Evolutionary conservation across 768 basidiomycete species (phyloP), one percentile per base, ranked within the genome.

Genomic region (Gloeopeniophorella convolvens): DNA sequence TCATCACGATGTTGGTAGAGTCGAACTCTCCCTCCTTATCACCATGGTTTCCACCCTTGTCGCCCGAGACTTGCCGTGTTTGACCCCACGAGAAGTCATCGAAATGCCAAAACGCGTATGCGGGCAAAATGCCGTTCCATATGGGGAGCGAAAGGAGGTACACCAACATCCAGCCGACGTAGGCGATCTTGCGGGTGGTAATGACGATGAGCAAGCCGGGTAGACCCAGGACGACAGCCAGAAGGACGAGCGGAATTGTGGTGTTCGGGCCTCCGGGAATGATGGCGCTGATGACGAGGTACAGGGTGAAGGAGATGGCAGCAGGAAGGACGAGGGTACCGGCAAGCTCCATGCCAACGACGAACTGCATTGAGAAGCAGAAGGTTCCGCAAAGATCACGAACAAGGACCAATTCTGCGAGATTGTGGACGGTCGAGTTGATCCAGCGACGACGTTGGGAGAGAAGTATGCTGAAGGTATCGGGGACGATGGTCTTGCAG

Each of bases 301-400:
- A 96, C 44, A 95, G 67, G 1, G 96, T 98, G 76, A 99, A 98
- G 32, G 89, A 80, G 70, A 98, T 98, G 55, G 96, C 95, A 33
- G 94, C 96, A 18, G 96, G 96, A 20, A 98, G 75, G 24, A 98
- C 95, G 55, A 99, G 77, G 3, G 96, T 98, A 64, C 95, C 95
- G 54, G 89, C 82, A 56, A 99, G 74, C 65, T 99, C 96, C 94
- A 99, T 99, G 65, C 87, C 93, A 30, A 95, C 91, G 59, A 97
- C 92, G 63, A 97, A 97, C 73, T 96, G 94, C 95, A 97, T 97
- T 10, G 91, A 94, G 80, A 99, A 98, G 73, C 96, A 99, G 83
- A 98, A 99, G 3, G 94, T 97, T 40, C 96, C 96, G 59, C 95
- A 99, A n/a, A 98, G 80, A 67, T 99, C 96, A 20, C 94, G 83